phyloP scores from a whole-genome alignment of 2,329 filamentous ascomycete species.

The Mariannaea elegans region DNA sequence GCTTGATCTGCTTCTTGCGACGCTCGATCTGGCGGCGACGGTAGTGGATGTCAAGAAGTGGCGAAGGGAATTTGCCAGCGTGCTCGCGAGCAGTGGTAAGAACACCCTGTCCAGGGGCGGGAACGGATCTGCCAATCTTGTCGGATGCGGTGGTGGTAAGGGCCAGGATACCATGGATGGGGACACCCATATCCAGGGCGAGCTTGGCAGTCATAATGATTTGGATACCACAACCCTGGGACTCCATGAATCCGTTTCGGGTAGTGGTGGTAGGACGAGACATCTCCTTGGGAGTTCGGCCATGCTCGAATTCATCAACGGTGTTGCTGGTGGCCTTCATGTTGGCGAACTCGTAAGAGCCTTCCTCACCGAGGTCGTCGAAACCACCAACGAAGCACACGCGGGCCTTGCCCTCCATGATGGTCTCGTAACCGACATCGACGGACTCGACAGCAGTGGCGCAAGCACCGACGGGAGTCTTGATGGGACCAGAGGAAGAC shows the following conservation, averaged over 20 bases:
- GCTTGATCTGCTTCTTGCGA: conserved; percentile 92
- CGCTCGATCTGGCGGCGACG: conserved; percentile 93
- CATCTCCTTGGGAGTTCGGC: conserved; percentile 96
- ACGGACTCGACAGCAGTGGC: conserved; percentile 97
- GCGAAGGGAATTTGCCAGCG: conserved; percentile 90
- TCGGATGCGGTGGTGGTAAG: conserved; percentile 96
- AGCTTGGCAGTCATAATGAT: conserved; percentile 98
- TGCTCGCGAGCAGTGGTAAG: conserved; percentile 94
- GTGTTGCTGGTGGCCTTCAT: conserved; percentile 99
- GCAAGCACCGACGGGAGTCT: conserved; percentile 97
- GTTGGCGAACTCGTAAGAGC: conserved; percentile 99
- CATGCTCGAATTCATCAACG: conserved; percentile 94
- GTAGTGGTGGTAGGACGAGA: conserved; percentile 97
- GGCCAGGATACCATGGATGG: conserved; percentile 93
- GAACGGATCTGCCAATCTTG: conserved; percentile 98
- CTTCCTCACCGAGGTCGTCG: conserved; percentile 99
- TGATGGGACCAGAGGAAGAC: conserved; percentile 97
- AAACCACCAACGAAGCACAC: conserved; percentile 98
- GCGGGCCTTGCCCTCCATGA: conserved; percentile 96
- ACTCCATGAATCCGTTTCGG: conserved; percentile 98
- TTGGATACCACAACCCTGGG: conserved; percentile 97
- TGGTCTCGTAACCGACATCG: conserved; percentile 98
- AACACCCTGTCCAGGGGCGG: conserved; percentile 95
- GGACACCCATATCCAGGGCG: conserved; percentile 97
- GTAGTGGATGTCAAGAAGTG: conserved; percentile 97